phyloP scores from a whole-genome alignment of 805 yeast species.

The Starmera dryadoides region DNA sequence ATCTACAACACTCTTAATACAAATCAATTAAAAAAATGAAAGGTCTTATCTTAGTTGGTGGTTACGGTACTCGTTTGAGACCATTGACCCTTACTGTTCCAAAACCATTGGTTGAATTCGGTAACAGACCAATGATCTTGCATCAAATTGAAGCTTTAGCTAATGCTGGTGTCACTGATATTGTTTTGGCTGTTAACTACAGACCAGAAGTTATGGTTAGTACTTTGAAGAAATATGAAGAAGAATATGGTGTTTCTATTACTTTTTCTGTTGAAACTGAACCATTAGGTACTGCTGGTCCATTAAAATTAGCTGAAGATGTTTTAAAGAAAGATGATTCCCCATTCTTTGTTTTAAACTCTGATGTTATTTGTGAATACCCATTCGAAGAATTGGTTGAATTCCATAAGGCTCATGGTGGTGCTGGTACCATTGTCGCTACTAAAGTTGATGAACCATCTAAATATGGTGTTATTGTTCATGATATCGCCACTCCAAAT shows the following conservation, averaged over 20 bases:
- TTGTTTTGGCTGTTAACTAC: constrained; percentile 97
- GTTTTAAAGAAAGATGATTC: constrained; percentile 89
- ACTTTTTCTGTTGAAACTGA: constrained; percentile 98
- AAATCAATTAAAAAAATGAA: constrained; percentile 46
- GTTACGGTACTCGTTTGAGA: constrained; percentile 99
- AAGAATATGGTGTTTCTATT: constrained; percentile 88
- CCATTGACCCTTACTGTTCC: constrained; percentile 94
- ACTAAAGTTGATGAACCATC: constrained; percentile 99
- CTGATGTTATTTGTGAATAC: constrained; percentile 98
- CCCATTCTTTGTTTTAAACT: constrained; percentile 96
- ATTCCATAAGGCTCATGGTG: constrained; percentile 95
- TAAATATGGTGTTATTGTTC: constrained; percentile 98
- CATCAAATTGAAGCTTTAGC: constrained; percentile 99
- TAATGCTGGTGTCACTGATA: constrained; percentile 97
- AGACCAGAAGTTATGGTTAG: constrained; percentile 99
- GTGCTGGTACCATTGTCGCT: constrained; percentile 97
- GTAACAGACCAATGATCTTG: constrained; percentile 97
- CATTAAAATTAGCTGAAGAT: constrained; percentile 92
- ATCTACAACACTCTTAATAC: background rate
- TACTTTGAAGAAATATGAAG: constrained; percentile 89
- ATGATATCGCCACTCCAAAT: constrained; percentile 90
- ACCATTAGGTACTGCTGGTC: constrained; percentile 99
- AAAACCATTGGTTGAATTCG: constrained; percentile 96
- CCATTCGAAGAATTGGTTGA: constrained; percentile 89
- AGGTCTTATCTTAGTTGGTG: constrained; percentile 97